A percentile compares a stretch with the other conserved stretches of the same genome.
phyloP scores from a whole-genome alignment of 371 early-diverging fungal genomes.

The Paraphysoderma sedebokerense region DNA sequence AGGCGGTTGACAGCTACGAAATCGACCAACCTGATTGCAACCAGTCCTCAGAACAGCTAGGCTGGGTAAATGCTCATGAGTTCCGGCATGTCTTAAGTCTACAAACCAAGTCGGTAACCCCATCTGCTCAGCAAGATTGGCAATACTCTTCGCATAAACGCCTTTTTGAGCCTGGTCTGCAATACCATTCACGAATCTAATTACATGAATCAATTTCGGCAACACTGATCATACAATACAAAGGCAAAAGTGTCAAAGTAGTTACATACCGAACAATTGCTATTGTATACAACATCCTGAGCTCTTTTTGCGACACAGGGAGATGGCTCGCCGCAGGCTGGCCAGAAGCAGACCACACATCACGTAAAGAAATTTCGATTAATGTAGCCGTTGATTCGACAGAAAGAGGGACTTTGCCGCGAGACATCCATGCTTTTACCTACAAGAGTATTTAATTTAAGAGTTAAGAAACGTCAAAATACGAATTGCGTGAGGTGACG shows the following conservation, averaged over 20 bases:
- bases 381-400: conserved; percentile 31
- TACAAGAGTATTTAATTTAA: too few relatives aligned
- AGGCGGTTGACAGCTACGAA: too few relatives aligned
- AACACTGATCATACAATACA: too few relatives aligned
- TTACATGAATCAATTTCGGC: too few relatives aligned
- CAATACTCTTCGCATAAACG: conserved; percentile 22
- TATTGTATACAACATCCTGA: conserved; percentile 32
- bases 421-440: conserved; percentile 35
- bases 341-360: conserved; percentile 15
- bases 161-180: conserved; percentile 32
- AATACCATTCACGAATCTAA: conserved; percentile 40
- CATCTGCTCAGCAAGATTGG: conserved; percentile 22
- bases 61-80: conserved; percentile 33
- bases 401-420: conserved; percentile 32
- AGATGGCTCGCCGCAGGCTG: conserved; percentile 11
- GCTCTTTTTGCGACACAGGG: conserved; percentile 15
- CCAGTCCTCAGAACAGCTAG: conserved; percentile 24
- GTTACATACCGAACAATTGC: too few relatives aligned
- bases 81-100: conserved; percentile 36
- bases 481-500: too few relatives aligned
- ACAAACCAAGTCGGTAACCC: conserved; percentile 47
- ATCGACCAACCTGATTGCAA: conserved; percentile 25
- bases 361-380: too few relatives aligned
- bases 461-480: too few relatives aligned
- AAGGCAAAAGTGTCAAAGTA: too few relatives aligned